Evolutionary conservation across 495 filamentous ascomycete genomes (phyloP), one percentile per base, ranked within the genome.

Genomic region (Schizothecium vesticola): DNA sequence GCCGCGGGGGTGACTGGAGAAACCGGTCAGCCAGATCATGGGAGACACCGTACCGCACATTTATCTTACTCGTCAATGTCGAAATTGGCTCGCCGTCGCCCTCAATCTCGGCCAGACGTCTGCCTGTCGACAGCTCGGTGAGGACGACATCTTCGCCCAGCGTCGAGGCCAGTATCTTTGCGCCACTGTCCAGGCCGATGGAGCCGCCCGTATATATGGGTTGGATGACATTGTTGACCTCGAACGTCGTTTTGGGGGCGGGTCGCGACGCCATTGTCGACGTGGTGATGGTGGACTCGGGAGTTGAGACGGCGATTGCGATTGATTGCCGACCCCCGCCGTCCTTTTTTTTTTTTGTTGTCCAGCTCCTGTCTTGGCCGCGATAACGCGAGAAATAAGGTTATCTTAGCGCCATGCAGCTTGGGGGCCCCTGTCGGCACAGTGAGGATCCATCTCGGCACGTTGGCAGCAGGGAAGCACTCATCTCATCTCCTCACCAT

Each of bases 71-170:
- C 57, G 92, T 88, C 61, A 99, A 76, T 9, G 92, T 91, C 23
- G 96, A 97, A 59, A 98, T 90, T 12, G 88, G 80, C 77, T 99
- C 95, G 73, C 92, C 95, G 86, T 98, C 96, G 70, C 95, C 96
- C 83, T 97, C 95, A 64, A 98, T 87, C 64, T 90, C 90, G 23
- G 89, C 89, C 59, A 98, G 84, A 75, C 93, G 90, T 69, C 87
- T 87, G 3, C 95, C 95, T 22, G 88, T 96, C 69, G 88, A 84
- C 43, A 97, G 82, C 77, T 97, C 89, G 16, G 95, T 94, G 66
- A 99, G 80, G 43, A 97, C 80, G 23, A 88, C 94, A 85, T 97
- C 91, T 75, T 99, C 95, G 24, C 89, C 91, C 13, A 97, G 78
- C 51, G 91, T 93, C 24, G 92, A 92, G 24, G 92, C 93, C 61